Conservation (phyloP, 257 asterid species). For the Nicotiana sylvestris region DNA sequence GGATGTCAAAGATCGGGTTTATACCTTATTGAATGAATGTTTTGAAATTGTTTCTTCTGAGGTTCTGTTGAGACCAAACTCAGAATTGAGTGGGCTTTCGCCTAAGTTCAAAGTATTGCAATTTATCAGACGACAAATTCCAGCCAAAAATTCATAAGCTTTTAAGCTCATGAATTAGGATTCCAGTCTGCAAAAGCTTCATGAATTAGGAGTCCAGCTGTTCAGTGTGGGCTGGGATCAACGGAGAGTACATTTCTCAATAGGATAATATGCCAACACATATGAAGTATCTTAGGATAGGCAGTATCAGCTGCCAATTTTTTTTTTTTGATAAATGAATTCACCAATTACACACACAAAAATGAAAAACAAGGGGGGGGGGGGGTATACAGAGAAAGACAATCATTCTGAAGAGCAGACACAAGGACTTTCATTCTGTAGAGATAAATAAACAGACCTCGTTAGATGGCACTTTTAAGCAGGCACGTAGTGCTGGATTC, state of each 20-base stretch:
- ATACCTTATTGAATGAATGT: not conserved
- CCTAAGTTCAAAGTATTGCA: not conserved
- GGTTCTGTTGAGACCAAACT: not conserved
- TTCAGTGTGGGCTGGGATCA: not conserved
- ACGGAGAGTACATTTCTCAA: not conserved
- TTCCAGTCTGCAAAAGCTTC: not conserved
- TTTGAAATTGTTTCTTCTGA: not conserved
- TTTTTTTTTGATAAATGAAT: not conserved
- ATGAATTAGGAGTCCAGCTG: not conserved
- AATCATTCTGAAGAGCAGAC: slow-evolving; percentile 4
- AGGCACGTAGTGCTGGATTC: slow-evolving; percentile 93
- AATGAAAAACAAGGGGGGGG: not conserved
- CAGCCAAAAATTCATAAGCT: not conserved
- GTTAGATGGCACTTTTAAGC: slow-evolving; percentile 72
- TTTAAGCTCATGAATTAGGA: not conserved
- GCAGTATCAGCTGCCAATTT: not conserved
- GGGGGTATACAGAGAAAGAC: not conserved
- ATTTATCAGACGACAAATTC: not conserved
- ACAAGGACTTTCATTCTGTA: slow-evolving; percentile 11
- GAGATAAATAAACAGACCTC: slow-evolving; percentile 52
- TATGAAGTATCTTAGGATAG: not conserved
- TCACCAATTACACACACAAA: not conserved
- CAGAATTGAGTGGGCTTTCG: not conserved
- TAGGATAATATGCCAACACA: not conserved
- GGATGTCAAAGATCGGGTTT: not conserved